Evolutionary conservation across 2,329 filamentous ascomycete genomes (phyloP), one percentile per base, ranked within the genome.

Genomic region (Neofusicoccum sp.): DNA sequence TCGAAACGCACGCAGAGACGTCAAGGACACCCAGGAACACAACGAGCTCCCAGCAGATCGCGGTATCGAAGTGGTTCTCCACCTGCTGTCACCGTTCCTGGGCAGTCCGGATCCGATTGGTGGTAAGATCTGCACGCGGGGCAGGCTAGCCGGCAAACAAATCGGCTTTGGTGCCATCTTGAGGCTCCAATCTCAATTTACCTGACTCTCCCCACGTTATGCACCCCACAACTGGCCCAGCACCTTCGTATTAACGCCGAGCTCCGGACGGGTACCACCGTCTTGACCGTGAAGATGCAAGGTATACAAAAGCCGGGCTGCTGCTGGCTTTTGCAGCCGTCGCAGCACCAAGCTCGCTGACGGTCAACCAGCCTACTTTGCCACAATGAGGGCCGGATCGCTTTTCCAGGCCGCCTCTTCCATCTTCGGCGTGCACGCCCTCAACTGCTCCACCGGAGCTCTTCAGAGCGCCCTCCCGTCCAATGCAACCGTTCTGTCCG

Each of bases 401-500:
- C 30, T 58, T 16, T 34, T 47, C 43, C 43, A n/a, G 54, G 54
- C 54, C 14, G 54, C 43, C 31, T 26, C 54, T 38, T 30, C 54
- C 31, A 11, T 38, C 20, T 38, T 47, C 8, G 54, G 41, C 20
- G 66, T 63, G 20, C 63, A 63, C 14, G 70, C 68, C 7, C 60
- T 69, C 16, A 64, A 73, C 5, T 78, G 76, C 62, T 68, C 72
- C 4, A 61, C 67, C 6, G 64, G 66, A 33, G 69, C 70, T 4
- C 72, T 78, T 30, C 68, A 73, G 36, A 61, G 67, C 30, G 63
- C 70, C 28, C 63, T 78, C 5, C 70, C 76, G 0, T 58, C 64
- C 4, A 71, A 71, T 60, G 73, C 75, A 9, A 71, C 65, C 16
- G 70, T 78, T 5, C 71, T 74, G 34, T 77, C 72, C 38, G 73